Percentiles rank a stretch among this genome's conserved stretches.
Evolutionary conservation across 163 green algal genomes (phyloP).

Genomic region (Prototheca wickerhamii): DNA sequence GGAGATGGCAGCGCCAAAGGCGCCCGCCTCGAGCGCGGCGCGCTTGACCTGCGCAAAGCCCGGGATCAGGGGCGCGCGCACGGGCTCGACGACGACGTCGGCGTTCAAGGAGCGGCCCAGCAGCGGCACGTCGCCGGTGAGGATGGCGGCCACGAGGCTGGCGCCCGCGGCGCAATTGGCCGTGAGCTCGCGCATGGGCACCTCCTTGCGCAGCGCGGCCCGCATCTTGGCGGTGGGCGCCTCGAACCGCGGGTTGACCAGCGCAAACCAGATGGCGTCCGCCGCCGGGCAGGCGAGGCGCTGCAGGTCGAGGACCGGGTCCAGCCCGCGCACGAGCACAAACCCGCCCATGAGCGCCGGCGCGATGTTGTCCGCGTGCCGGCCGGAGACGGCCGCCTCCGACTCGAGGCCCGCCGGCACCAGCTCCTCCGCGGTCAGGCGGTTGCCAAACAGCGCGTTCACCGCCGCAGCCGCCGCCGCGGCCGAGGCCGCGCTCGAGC

Average conservation of each 20-base stretch:
- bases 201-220: constrained; percentile 78
- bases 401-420: constrained; percentile 73
- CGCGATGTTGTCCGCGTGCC: constrained; percentile 96
- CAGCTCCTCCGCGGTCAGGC: constrained; percentile 70
- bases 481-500: constrained; percentile 82
- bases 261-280: constrained; percentile 73
- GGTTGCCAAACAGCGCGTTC: constrained; percentile 86
- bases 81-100: constrained; percentile 93
- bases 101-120: constrained; percentile 76
- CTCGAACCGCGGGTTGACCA: constrained; percentile 95
- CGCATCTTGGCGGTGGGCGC: constrained; percentile 89
- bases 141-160: constrained; percentile 81
- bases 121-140: constrained; percentile 61
- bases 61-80: constrained; percentile 85
- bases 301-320: constrained; percentile 72
- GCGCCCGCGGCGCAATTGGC: constrained; percentile 81
- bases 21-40: constrained; percentile 65
- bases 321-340: too few species aligned
- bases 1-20: constrained; percentile 93
- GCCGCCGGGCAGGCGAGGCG: constrained; percentile 43
- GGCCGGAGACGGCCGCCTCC: constrained; percentile 85
- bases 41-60: constrained; percentile 89
- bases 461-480: constrained; percentile 81
- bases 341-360: constrained; percentile 92
- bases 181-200: constrained; percentile 58